Evolutionary conservation across 352 stramenopile species (phyloP).

Genomic region (Globisporangium radiosum): DNA sequence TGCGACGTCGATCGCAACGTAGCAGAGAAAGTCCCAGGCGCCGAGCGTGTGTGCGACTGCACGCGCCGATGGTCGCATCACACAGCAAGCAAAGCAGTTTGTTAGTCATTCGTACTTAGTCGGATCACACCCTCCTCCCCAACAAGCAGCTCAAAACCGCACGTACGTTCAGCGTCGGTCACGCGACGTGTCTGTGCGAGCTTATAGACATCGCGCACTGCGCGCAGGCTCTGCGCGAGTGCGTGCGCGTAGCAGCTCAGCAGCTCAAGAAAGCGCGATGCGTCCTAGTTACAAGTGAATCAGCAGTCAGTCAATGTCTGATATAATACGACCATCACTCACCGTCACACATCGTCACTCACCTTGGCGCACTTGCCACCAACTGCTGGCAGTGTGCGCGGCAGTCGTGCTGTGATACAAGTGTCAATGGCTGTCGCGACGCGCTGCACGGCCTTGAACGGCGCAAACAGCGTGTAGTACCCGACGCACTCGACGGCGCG

Average conservation of each 20-base stretch:
- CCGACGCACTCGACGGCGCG: constrained; percentile 5
- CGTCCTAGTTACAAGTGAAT: constrained; percentile 17
- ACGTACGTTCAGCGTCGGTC: constrained; percentile 28
- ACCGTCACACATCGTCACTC: background rate
- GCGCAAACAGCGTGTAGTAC: constrained; percentile 21
- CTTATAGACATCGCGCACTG: constrained; percentile 21
- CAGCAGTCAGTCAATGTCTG: background rate
- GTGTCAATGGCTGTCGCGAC: constrained; percentile 13
- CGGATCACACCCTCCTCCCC: no score
- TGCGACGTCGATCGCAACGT: constrained; percentile 23
- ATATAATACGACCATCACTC: background rate
- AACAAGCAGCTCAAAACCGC: no score
- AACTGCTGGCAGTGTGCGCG: constrained; percentile 17
- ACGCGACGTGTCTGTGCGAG: constrained; percentile 14
- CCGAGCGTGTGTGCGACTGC: constrained; percentile 24
- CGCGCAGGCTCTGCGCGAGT: constrained; percentile 19
- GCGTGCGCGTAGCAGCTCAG: constrained; percentile 24
- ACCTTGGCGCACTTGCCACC: constrained; percentile 32
- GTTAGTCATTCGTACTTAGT: no score
- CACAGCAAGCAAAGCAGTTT: background rate
- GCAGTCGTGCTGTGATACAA: constrained; percentile 12
- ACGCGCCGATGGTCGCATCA: no score
- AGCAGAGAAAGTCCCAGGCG: constrained; percentile 27
- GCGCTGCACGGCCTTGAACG: constrained; percentile 15
- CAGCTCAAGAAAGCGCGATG: constrained; percentile 34